Evolutionary conservation across 352 stramenopile species (phyloP), one percentile per base, ranked within the genome.

Genomic region (Bremia lactucae): DNA sequence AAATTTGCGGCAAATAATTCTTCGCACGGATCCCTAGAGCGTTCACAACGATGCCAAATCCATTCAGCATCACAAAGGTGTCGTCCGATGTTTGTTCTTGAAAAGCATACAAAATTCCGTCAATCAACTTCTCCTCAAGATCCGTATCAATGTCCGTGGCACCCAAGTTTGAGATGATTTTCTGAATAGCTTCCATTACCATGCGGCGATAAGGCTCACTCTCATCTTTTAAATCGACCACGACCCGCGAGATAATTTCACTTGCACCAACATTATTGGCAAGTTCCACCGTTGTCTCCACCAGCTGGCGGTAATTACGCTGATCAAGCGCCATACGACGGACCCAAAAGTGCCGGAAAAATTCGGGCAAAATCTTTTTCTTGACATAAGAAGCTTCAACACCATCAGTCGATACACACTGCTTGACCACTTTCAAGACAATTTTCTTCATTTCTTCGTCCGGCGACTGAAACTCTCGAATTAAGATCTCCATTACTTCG

Each of bases 401-500:
- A 46, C 96, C 96, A 28, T 98, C 96, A 0, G 96, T 99, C 24
- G 84, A 86, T 7, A 99, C 95, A 68, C 96, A 99, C 65, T 99
- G 96, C 57, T 97, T 95, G 7, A 98, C 86, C 13, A 97, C 94
- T 54, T 97, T 96, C 5, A 97, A 59, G 39, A 97, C 91, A 46
- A 97, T 97, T 61, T 97, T 97, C 60, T 98, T 98, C 95, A 99
- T 99, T 74, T 99, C 95, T 60, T 99, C 96, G 64, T 99, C 96
- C 0, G 95, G 95, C 0, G 80, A 96, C 58, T 98, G 90, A 59
- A 99, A 99, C 58, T 99, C 95, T 40, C 95, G 83, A 24, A 98
- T 96, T 36, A 99, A 71, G 58, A 99, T 98, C 26, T 96, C 83
- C 96, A 99, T 99, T 24, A 98, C 95, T 46, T 99, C 87, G 13